A percentile compares a stretch with the other conserved stretches of the same genome.
These are phyloP conservation scores for Tulasnella sp. DNA, from an alignment of 768 basidiomycete genomes.

Conservation along the genomic window DNA sequence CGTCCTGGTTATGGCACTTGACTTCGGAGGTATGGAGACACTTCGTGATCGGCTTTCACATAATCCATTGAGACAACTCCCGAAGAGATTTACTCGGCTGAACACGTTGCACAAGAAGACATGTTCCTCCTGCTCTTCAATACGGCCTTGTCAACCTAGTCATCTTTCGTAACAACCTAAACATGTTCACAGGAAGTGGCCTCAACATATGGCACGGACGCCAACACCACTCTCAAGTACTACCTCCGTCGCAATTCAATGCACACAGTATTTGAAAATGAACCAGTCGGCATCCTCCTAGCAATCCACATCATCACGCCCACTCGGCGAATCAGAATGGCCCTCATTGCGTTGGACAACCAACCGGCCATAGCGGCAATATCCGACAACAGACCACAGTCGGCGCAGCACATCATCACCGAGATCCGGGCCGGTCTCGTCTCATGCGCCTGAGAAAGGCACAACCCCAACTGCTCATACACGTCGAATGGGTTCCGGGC, in stretches of 20 bases:
- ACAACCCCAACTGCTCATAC: not conserved
- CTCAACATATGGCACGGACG: too few relatives aligned
- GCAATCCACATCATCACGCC: not conserved
- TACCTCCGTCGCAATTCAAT: too few relatives aligned
- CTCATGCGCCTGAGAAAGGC: not conserved
- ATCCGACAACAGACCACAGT: not conserved
- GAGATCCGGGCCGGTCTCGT: not conserved
- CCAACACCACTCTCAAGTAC: too few relatives aligned
- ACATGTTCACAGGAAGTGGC: slow-evolving; percentile 10
- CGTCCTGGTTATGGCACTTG: slow-evolving; percentile 7
- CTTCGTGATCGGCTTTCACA: not conserved
- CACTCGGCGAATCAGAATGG: not conserved
- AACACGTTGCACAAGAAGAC: slow-evolving; percentile 9
- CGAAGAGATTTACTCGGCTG: slow-evolving; percentile 12
- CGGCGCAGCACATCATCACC: slow-evolving; percentile 7
- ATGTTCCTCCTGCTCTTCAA: slow-evolving; percentile 12
- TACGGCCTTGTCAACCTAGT: slow-evolving; percentile 12
- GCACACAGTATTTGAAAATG: too few relatives aligned
- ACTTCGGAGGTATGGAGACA: slow-evolving; percentile 11
- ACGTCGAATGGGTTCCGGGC: slow-evolving; percentile 11
- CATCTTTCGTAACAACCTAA: slow-evolving; percentile 13
- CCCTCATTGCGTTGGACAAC: slow-evolving; percentile 10
- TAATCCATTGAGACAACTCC: not conserved
- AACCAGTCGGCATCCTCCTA: slow-evolving; percentile 9
- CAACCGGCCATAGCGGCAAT: slow-evolving; percentile 13